Percentiles rank a stretch among this genome's conserved stretches.
Conservation (phyloP, 2,329 filamentous ascomycete genomes). For the Verticillium alfalfae region DNA sequence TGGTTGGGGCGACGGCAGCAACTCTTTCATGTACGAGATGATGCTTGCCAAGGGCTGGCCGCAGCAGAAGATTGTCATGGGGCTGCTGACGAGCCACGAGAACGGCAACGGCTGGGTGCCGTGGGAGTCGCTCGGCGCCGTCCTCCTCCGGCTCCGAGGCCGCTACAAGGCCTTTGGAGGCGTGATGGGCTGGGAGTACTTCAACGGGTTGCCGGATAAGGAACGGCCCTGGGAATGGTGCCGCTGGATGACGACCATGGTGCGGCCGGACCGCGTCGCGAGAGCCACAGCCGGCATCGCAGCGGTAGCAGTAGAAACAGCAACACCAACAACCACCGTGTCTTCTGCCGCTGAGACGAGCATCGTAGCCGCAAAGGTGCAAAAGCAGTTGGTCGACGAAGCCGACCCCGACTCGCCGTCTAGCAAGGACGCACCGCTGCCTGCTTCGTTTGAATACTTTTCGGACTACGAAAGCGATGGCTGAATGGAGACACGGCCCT, state of each 20-base stretch:
- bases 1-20: slow-evolving; percentile 64
- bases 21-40: slow-evolving; percentile 40
- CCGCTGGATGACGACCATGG: slow-evolving; percentile 50
- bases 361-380: slow-evolving; percentile 4
- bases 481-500: background rate
- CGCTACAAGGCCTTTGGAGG: slow-evolving; percentile 70
- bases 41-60: slow-evolving; percentile 62
- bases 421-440: slow-evolving; percentile 20
- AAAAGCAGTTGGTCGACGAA: slow-evolving; percentile 10
- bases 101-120: slow-evolving; percentile 59
- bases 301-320: background rate
- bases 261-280: slow-evolving; percentile 19
- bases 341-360: background rate
- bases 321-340: background rate
- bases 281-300: background rate
- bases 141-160: slow-evolving; percentile 33
- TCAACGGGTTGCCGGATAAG: slow-evolving; percentile 69
- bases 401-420: slow-evolving; percentile 18
- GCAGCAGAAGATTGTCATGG: slow-evolving; percentile 69
- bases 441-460: slow-evolving; percentile 26
- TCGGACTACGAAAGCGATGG: slow-evolving; percentile 15
- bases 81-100: slow-evolving; percentile 70
- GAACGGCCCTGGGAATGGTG: slow-evolving; percentile 75
- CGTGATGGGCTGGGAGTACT: slow-evolving; percentile 95
- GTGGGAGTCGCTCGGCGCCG: slow-evolving; percentile 38